These are phyloP conservation scores for Theobroma grandiflorum DNA, from an alignment of 441 rosid genomes.

Conservation along the genomic window DNA sequence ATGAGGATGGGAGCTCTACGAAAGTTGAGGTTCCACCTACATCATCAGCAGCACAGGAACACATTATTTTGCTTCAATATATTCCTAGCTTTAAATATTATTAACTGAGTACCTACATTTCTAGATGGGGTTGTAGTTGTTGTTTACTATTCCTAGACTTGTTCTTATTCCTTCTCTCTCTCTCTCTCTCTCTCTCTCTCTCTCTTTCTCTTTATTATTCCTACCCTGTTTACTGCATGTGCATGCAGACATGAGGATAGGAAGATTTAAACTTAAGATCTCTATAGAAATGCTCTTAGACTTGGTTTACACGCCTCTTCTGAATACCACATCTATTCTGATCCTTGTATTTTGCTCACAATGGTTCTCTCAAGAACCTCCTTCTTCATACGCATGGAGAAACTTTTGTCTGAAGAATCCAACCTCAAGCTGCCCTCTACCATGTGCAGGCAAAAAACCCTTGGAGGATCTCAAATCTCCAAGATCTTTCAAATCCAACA, in stretches of 20 bases:
- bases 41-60: too few relatives aligned
- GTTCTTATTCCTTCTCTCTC: not conserved
- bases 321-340: not conserved
- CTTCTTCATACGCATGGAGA: constrained; percentile 2
- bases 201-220: too few relatives aligned
- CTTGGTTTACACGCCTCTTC: not conserved
- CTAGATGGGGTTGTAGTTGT: not conserved
- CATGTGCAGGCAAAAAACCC: not conserved
- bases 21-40: too few relatives aligned
- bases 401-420: constrained; percentile 2
- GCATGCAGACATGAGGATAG: not conserved
- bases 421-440: constrained; percentile 3
- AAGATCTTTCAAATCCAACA: not conserved
- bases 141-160: not conserved
- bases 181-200: too few relatives aligned
- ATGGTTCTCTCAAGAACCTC: not conserved
- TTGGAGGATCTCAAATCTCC: not conserved
- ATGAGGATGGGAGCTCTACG: not conserved
- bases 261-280: too few relatives aligned
- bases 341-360: not conserved
- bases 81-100: not conserved
- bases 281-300: too few relatives aligned
- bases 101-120: not conserved
- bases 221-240: not conserved
- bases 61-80: not conserved